Conservation (phyloP, 2,329 filamentous ascomycete genomes). For the Volutella citrinella region DNA sequence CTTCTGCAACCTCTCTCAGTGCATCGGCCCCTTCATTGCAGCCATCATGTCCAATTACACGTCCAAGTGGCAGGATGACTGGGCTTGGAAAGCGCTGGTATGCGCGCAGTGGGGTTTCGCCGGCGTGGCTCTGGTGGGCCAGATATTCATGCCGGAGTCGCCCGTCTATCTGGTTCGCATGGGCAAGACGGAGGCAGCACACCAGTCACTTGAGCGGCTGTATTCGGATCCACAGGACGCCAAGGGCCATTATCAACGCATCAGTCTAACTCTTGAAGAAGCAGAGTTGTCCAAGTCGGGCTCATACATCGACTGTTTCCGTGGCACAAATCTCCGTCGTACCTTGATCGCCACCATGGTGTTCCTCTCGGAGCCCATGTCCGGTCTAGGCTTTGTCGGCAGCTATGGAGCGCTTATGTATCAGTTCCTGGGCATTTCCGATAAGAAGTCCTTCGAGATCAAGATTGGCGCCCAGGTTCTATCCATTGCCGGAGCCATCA, state of each 20-base stretch:
- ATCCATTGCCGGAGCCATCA: conserved; percentile 26
- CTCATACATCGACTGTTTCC: conserved; percentile 43
- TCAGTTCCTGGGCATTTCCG: conserved; percentile 25
- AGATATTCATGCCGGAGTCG: conserved; percentile 46
- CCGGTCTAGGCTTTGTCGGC: conserved; percentile 42
- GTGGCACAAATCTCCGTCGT: conserved; percentile 38
- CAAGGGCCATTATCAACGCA: conserved; percentile 41
- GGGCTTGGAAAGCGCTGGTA: conserved; percentile 41
- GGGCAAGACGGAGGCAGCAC: conserved; percentile 34
- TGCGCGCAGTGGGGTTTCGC: conserved; percentile 40
- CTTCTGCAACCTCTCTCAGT: conserved; percentile 38
- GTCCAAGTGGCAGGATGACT: conserved; percentile 33
- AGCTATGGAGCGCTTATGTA: conserved; percentile 39
- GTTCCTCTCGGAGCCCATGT: conserved; percentile 40
- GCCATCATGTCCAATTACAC: conserved; percentile 37
- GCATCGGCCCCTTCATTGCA: conserved; percentile 36
- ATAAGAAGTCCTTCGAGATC: conserved; percentile 25
- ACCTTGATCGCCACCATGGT: conserved; percentile 40
- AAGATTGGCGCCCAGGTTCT: conserved; percentile 27
- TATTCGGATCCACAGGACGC: conserved; percentile 33
- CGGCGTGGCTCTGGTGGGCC: conserved; percentile 26
- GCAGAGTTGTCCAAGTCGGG: conserved; percentile 27
- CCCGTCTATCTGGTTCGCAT: conserved; percentile 47
- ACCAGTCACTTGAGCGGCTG: conserved; percentile 47
- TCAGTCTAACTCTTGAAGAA: conserved; percentile 42